A percentile compares a stretch with the other conserved stretches of the same genome.
These are phyloP conservation scores for Pelagomonas calceolata DNA, from an alignment of 108 stramenopile genomes.

Conservation along the genomic window DNA sequence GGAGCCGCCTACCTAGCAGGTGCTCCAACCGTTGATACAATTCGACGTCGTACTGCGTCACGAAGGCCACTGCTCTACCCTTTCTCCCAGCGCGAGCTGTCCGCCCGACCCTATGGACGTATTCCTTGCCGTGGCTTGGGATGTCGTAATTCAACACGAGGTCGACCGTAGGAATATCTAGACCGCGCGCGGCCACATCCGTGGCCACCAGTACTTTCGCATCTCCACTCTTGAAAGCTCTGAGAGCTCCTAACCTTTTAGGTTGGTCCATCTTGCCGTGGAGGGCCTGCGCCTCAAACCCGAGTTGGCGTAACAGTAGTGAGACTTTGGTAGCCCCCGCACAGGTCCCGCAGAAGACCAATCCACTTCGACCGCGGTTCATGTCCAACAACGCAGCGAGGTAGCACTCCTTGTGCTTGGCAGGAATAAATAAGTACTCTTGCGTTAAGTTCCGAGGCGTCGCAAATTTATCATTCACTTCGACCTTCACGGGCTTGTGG, in stretches of 20 bases:
- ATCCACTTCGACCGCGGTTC: constrained; percentile 80
- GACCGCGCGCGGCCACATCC: constrained; percentile 87
- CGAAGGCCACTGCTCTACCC: constrained; percentile 90
- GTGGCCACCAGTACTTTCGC: constrained; percentile 75
- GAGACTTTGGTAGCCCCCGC: constrained; percentile 86
- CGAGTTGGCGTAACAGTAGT: constrained; percentile 86
- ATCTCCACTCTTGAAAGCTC: constrained; percentile 72
- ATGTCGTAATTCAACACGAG: constrained; percentile 93
- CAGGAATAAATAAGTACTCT: constrained; percentile 94
- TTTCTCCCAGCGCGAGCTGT: constrained; percentile 91
- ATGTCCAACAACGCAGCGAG: constrained; percentile 91
- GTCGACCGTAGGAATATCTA: constrained; percentile 90
- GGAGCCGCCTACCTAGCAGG: constrained; percentile 63
- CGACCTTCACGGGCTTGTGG: constrained; percentile 74
- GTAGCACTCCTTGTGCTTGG: constrained; percentile 98
- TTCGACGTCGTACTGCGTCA: constrained; percentile 98
- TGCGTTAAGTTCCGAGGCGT: constrained; percentile 89
- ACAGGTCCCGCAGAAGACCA: constrained; percentile 96
- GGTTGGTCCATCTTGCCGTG: constrained; percentile 98
- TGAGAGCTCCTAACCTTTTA: constrained; percentile 89
- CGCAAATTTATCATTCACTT: constrained; percentile 84
- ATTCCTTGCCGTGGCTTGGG: constrained; percentile 90
- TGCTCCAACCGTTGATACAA: constrained; percentile 90
- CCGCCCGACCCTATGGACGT: constrained; percentile 93
- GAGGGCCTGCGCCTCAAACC: constrained; percentile 86